Evolutionary conservation across 257 asterid genomes (phyloP).

Genomic region (Petunia axillaris): DNA sequence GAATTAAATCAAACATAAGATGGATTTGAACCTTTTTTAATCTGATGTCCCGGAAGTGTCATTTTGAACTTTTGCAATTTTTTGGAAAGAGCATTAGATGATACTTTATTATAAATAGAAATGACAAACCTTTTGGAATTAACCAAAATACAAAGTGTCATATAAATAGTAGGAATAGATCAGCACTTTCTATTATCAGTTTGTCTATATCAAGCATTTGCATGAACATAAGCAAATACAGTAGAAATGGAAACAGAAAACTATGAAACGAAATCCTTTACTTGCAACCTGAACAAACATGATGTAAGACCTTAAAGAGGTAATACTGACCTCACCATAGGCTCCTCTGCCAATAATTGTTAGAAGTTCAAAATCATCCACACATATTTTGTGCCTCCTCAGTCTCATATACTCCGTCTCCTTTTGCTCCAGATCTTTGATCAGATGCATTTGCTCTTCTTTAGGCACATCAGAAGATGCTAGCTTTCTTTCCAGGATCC

Average conservation of each 20-base stretch:
- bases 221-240: constrained; percentile 4
- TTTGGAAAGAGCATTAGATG: not conserved
- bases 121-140: not conserved
- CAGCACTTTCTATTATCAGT: not conserved
- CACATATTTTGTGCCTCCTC: constrained; percentile 92
- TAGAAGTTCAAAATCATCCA: constrained; percentile 95
- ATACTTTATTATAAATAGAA: not conserved
- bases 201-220: constrained; percentile 16
- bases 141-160: not conserved
- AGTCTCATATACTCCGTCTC: constrained; percentile 96
- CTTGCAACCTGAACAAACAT: constrained; percentile 9
- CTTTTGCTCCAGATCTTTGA: constrained; percentile 90
- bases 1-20: constrained; percentile 5
- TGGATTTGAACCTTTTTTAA: constrained; percentile 8
- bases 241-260: constrained; percentile 8
- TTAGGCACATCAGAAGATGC: constrained; percentile 98
- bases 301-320: not conserved
- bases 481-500: constrained; percentile 87
- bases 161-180: constrained; percentile 1
- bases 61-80: not conserved
- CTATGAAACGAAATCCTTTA: not conserved
- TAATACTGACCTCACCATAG: constrained; percentile 83
- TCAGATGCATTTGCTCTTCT: constrained; percentile 82
- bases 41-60: not conserved
- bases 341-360: constrained; percentile 98